Evolutionary conservation across 495 filamentous ascomycete genomes (phyloP), one percentile per base, ranked within the genome.

Genomic region (Jackrogersella minutella): DNA sequence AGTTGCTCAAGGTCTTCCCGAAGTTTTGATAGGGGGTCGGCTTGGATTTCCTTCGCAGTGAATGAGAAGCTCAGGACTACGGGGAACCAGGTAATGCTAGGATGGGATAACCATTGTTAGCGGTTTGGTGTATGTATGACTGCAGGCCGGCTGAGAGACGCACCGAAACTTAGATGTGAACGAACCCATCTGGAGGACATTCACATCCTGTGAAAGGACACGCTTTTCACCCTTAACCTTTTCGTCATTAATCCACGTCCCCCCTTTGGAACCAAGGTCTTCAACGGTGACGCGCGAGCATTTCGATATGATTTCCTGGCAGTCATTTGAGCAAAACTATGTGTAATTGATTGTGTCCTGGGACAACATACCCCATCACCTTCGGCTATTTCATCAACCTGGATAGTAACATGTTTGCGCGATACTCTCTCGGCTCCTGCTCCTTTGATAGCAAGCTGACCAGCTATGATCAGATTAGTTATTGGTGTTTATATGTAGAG

Each of bases 321-420:
- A 36, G 54, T 6, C 26, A 31, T 39, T 51, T 72, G 5, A 55
- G 70, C 40, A 62, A 66, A 26, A 6, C 49, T 34, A 60, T 21
- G 34, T 24, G 39, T 14, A 14, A 17, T 6, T 13, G 8, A 7
- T 10, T 1, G 3, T 6, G n/a, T 7, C 37, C 17, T 33, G 16
- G 22, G 47, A 49, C 16, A 30, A 4, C 84, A 47, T 85, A 96
- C 91, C 54, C 87, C 90, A 76, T 92, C 88, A 49, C 86, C 90
- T 6, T 87, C 77, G 30, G 80, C 76, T 5, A 95, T 89, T 0
- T 76, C 63, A 10, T 82, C 86, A 1, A 98, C 87, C 24, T 87
- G 81, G 54, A 99, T 87, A 26, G 88, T 87, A 68, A 97, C 80
- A 75, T 99, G 95, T 64, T 94, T 89, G 28, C 94, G 85, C n/a